phyloP scores from a whole-genome alignment of 345 rosid genomes.

The Pseudoturritis turrita region DNA sequence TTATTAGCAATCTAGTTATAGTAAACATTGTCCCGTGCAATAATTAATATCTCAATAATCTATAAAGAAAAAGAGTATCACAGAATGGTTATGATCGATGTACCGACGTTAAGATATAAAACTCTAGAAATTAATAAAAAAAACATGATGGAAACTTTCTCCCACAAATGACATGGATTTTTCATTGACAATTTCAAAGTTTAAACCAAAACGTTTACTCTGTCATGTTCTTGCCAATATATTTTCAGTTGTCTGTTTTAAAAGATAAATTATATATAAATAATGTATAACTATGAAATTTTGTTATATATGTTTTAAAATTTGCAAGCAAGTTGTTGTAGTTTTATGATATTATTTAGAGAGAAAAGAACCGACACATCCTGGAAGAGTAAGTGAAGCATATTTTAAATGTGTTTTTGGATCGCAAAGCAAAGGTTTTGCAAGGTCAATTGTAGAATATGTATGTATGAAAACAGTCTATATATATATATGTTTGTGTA shows the following conservation, averaged over 20 bases:
- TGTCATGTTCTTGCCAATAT: conserved; percentile 14
- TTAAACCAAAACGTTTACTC: conserved; percentile 13
- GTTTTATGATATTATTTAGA: neutral
- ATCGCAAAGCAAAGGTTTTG: neutral
- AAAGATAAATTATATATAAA: neutral
- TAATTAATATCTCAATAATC: no score
- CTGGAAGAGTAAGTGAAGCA: neutral
- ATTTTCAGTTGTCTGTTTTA: neutral
- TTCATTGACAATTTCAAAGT: conserved; percentile 22
- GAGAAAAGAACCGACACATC: neutral
- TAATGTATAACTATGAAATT: neutral
- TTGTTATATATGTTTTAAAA: neutral
- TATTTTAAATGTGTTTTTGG: neutral
- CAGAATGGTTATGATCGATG: neutral
- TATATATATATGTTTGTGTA: neutral
- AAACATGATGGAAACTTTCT: neutral
- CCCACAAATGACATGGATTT: neutral
- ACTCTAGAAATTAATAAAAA: neutral
- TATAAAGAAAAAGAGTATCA: neutral
- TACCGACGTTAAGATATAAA: neutral
- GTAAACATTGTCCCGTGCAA: no score
- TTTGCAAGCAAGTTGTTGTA: neutral
- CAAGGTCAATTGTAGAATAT: neutral
- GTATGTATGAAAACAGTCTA: neutral
- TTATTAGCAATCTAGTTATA: no score